Evolutionary conservation across 75 land plant species (phyloP).

Genomic region (Isoetes taiwanensis): DNA sequence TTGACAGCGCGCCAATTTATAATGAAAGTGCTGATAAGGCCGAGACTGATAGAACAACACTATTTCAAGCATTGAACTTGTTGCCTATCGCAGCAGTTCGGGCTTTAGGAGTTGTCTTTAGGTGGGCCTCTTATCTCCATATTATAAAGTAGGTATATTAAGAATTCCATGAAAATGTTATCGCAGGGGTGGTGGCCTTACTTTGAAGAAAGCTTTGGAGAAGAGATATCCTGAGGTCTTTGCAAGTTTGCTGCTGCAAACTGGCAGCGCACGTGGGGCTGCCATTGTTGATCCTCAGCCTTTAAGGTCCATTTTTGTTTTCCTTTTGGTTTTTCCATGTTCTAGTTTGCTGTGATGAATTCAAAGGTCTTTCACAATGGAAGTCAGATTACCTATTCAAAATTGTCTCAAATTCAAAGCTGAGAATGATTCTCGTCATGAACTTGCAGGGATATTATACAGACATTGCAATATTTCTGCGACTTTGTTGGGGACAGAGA

Average conservation of each 20-base stretch:
- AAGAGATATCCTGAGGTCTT: conserved; percentile 71
- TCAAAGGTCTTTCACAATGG: background rate
- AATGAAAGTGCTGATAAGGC: conserved; percentile 38
- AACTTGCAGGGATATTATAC: conserved; percentile 41
- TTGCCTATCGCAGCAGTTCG: conserved; percentile 61
- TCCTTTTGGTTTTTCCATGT: no score
- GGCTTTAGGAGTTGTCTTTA: conserved; percentile 69
- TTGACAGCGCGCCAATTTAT: conserved; percentile 37
- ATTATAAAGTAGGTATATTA: background rate
- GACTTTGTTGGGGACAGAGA: conserved; percentile 92
- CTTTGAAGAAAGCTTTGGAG: conserved; percentile 70
- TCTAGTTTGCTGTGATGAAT: no score
- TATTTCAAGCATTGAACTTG: conserved; percentile 17
- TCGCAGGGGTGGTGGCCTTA: conserved; percentile 63
- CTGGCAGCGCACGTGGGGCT: conserved; percentile 71
- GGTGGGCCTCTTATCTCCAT: conserved; percentile 23
- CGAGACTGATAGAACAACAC: conserved; percentile 27
- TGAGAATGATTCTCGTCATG: no score
- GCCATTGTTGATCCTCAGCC: conserved; percentile 47
- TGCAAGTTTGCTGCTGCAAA: conserved; percentile 50
- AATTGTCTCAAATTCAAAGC: background rate
- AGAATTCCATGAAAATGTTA: background rate
- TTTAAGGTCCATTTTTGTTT: conserved; percentile 41
- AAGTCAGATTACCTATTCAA: background rate
- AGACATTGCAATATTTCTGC: conserved; percentile 81